Base-by-base conservation (phyloP, 192 early-diverging fungal genomes). In the Funneliformis mosseae region DNA sequence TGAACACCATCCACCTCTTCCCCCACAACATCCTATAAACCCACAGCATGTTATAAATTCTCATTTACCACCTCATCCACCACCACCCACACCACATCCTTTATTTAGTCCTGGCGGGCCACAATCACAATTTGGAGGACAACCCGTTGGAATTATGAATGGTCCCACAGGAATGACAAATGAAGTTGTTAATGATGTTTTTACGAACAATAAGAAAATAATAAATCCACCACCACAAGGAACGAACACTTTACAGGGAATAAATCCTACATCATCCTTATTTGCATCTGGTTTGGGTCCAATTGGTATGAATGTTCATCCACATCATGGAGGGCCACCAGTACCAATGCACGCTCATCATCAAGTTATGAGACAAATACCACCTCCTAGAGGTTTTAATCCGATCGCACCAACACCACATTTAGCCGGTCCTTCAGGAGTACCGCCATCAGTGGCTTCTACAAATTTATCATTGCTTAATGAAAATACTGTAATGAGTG, bases 171-270 rank as follows among this genome's bases (percentile, higher is more conserved):
- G 64, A n/a, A 69, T 79, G 59, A 25, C 63, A 23, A 69, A 69
- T 79, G 77, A 79, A 33, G 33, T 79, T 48, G 39, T 66, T 48
- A 79, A 68, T 79, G 77, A 79, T 25, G 61, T 66, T 33, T 79
- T 69, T 48, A 67, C 77, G 48, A 79, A 79, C 77, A 79, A 48
- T 79, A 79, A 79, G 38, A 79, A 79, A 79, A 23, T 69, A 79
- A 23, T 79, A 42, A 79, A 69, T 41, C 77, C 63, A 69, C 63
- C 63, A 50, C 42, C 43, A 79, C 62, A 61, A 68, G 41, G 33
- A 77, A 77, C 77, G 64, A 79, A 79, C 77, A 79, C 77, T 79
- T 45, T 79, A 41, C 67, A 64, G 23, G 77, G 77, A 21, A 79
- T 79, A 48, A 78, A 78, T 68, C 66, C 77, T 45, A 12, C 39